Base-by-base conservation (phyloP, 192 early-diverging fungal species). In the Gamsiella multidivaricata region DNA sequence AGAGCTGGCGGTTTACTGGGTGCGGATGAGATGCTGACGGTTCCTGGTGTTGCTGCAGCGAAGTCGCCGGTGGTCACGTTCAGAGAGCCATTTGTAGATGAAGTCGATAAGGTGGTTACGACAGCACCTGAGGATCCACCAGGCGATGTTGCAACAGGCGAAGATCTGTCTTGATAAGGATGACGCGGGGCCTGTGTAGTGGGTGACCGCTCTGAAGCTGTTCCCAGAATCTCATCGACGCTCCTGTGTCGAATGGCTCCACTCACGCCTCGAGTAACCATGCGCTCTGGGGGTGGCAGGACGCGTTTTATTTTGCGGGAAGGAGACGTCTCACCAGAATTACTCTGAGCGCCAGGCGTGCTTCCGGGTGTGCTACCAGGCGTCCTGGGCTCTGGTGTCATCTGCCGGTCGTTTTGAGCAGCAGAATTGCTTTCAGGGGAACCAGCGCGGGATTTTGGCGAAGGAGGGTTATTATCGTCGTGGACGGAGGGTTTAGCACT, bases 241-340 rank as follows among this genome's bases (percentile, higher is more conserved):
- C 85, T 88, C 61, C 79, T 81, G 28, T 80, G 85, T 18, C 82
- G 69, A 56, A 88, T 84, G 23, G 87, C 87, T 31, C 87, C 87
- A 69, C 87, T 88, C 7, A 84, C 85, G 12, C 84, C 85, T 0
- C 87, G 79, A 2, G 87, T 88, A 31, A 88, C 79, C 87, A 88
- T 88, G 14, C 85, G 74, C 46, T 82, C 87, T 23, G 83, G 82
- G 12, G 85, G 85, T 26, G 87, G 87, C 11, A 81, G 52, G 39
- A 76, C 61, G 20, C 81, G 79, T 50, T 85, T 82, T 17, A 61
- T 50, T 25, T 69, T 69, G 45, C 79, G 80, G 7, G 79, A 83
- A 22, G 83, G 81, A 26, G 76, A 74, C 4, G 65, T 70, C 34
- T 82, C 76, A 20, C 74, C 73, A 25, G 76, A 80, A 32, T 59